Conservation (phyloP, 106 monocot genomes). For the Acorus gramineus region DNA sequence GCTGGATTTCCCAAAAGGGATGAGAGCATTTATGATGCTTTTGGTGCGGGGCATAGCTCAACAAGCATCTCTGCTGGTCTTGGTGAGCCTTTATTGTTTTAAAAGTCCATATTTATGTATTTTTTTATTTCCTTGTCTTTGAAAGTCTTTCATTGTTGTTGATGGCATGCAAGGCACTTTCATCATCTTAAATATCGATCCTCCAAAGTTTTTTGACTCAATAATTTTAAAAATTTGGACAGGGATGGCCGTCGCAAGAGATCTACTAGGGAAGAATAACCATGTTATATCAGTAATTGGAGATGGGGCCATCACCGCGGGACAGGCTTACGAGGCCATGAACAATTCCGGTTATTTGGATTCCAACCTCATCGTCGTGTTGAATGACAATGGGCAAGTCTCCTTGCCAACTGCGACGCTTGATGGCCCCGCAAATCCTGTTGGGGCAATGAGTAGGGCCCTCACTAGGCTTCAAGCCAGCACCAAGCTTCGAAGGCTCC, state of each 20-base stretch:
- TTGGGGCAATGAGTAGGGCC: constrained; percentile 72
- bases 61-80: constrained; percentile 91
- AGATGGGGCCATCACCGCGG: constrained; percentile 90
- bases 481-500: constrained; percentile 52
- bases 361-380: constrained; percentile 62
- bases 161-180: too few relatives aligned
- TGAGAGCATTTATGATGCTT: constrained; percentile 81
- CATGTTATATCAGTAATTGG: constrained; percentile 84
- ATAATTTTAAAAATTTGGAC: neutral
- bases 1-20: constrained; percentile 80
- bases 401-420: constrained; percentile 83
- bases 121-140: neutral
- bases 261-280: constrained; percentile 66
- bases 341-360: constrained; percentile 76
- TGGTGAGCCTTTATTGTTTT: constrained; percentile 19
- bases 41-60: constrained; percentile 85
- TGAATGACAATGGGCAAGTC: constrained; percentile 86
- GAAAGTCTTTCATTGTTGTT: too few relatives aligned
- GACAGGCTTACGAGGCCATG: constrained; percentile 95
- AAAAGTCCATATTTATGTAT: neutral
- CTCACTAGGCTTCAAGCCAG: constrained; percentile 81
- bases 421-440: constrained; percentile 67
- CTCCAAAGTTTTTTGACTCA: neutral
- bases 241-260: constrained; percentile 89
- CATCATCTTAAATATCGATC: too few relatives aligned